phyloP scores from a whole-genome alignment of 495 filamentous ascomycete genomes.

The Aspergillus campestris region DNA sequence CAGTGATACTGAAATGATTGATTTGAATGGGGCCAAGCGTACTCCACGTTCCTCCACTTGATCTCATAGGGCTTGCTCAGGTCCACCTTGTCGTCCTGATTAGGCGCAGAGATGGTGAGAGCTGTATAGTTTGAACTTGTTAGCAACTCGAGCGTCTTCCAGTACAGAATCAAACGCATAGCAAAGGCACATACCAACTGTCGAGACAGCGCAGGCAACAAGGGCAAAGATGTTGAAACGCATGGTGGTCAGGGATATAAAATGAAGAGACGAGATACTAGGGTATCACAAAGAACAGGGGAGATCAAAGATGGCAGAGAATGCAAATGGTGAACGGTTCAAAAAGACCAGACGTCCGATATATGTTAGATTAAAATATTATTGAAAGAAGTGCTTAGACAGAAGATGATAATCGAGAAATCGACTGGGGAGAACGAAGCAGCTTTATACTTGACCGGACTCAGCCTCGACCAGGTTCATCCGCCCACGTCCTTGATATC shows the following conservation, averaged over 20 bases:
- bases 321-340: neutral
- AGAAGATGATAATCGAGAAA: neutral
- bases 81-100: slow-evolving; percentile 11
- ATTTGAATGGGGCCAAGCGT: neutral
- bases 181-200: slow-evolving; percentile 10
- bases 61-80: slow-evolving; percentile 15
- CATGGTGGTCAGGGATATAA: slow-evolving; percentile 11
- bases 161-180: no score
- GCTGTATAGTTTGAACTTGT: no score
- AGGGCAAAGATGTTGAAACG: slow-evolving; percentile 14
- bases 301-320: neutral
- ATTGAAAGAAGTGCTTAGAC: neutral
- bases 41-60: slow-evolving; percentile 12
- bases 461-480: neutral
- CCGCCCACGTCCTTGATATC: no score
- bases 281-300: neutral
- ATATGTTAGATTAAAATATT: neutral
- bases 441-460: slow-evolving; percentile 3
- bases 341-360: neutral
- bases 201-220: slow-evolving; percentile 15
- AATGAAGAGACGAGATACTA: neutral
- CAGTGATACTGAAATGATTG: neutral
- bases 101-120: slow-evolving; percentile 12
- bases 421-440: neutral
- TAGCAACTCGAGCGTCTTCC: no score